Conservation (phyloP, 257 asterid genomes). For the Solanum dulcamara region DNA sequence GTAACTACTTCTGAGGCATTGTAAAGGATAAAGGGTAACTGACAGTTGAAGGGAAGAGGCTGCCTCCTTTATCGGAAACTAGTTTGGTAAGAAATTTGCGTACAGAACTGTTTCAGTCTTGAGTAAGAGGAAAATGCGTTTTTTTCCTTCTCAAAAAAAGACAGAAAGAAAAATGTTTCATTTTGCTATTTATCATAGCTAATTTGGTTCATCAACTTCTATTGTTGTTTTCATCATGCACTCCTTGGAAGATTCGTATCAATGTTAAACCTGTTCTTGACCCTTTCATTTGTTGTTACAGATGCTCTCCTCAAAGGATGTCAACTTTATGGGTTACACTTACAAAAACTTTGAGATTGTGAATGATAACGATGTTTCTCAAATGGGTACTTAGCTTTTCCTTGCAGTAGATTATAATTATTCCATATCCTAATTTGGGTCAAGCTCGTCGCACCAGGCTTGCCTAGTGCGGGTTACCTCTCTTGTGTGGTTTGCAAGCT, state of each 20-base stretch:
- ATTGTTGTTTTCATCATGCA: neutral
- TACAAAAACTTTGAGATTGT: constrained; percentile 91
- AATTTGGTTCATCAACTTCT: neutral
- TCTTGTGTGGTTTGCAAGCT: no score
- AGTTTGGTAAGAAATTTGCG: neutral
- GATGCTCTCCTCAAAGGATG: constrained; percentile 98
- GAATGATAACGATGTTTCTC: constrained; percentile 79
- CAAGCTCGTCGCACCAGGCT: no score
- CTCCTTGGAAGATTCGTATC: neutral
- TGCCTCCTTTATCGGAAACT: neutral
- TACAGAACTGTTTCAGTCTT: neutral
- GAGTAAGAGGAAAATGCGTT: neutral
- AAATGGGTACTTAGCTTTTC: constrained; percentile 42
- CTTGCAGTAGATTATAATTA: neutral
- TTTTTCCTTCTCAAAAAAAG: neutral
- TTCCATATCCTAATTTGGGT: neutral
- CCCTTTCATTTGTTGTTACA: constrained; percentile 20
- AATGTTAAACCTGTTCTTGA: neutral
- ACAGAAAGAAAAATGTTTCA: neutral
- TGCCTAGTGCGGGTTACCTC: no score
- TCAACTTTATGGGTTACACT: constrained; percentile 96
- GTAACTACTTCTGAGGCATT: neutral
- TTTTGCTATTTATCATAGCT: neutral
- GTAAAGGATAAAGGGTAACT: neutral
- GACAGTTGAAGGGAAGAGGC: neutral